These are phyloP conservation scores for Corniculantispora saksenae DNA, from an alignment of 2,329 filamentous ascomycete species.

Conservation along the genomic window DNA sequence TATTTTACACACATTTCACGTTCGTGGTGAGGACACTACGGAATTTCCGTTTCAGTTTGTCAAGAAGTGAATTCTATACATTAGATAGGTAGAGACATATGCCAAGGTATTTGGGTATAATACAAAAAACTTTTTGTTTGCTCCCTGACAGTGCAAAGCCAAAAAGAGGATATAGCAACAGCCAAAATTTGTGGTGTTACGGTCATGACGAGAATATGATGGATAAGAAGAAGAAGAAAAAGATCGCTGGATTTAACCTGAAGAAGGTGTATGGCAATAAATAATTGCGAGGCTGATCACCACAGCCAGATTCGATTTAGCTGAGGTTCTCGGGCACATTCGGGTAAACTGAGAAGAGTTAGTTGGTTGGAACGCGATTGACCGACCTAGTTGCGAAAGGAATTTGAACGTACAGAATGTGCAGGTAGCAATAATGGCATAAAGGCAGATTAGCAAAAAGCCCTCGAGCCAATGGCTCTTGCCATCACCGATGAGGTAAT, in stretches of 20 bases:
- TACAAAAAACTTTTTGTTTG: background rate
- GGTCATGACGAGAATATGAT: background rate
- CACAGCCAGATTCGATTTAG: background rate
- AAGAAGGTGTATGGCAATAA: background rate
- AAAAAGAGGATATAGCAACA: background rate
- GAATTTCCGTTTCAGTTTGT: background rate
- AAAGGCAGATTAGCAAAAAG: slow-evolving; percentile 72
- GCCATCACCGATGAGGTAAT: slow-evolving; percentile 82
- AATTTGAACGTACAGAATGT: slow-evolving; percentile 59
- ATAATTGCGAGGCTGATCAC: no score
- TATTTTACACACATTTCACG: no score
- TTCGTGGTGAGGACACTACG: no score
- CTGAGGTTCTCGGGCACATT: background rate
- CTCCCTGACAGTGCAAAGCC: background rate
- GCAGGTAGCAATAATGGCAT: slow-evolving; percentile 74
- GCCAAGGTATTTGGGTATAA: background rate
- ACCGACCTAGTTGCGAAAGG: background rate
- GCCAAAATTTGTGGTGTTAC: background rate
- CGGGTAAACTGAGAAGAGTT: slow-evolving; percentile 7
- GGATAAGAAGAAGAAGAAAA: background rate
- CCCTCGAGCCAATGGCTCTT: slow-evolving; percentile 83
- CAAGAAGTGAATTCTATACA: background rate
- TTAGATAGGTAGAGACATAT: background rate
- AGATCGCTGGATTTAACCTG: background rate
- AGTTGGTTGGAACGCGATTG: background rate